Evolutionary conservation across 768 basidiomycete species (phyloP).

Genomic region (Suillus ampliporus): DNA sequence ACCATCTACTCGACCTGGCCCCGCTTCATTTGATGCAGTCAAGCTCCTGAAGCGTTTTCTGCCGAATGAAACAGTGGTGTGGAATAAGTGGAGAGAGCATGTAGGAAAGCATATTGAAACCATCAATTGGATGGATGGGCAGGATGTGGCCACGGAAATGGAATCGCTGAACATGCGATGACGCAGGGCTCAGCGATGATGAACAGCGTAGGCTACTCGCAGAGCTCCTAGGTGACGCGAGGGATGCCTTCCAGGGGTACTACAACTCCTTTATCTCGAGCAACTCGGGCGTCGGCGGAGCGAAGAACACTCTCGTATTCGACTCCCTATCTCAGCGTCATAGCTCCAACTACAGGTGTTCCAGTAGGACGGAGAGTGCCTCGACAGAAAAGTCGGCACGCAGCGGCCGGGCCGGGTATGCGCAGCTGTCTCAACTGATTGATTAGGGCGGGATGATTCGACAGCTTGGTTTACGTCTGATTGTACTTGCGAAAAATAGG

Average conservation of each 20-base stretch:
- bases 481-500: too few species aligned
- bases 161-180: constrained; percentile 11
- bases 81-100: constrained; percentile 28
- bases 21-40: constrained; percentile 7
- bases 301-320: not conserved
- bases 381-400: too few species aligned
- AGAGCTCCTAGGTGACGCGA: constrained; percentile 21
- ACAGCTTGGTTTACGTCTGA: not conserved
- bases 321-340: too few species aligned
- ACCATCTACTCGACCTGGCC: not conserved
- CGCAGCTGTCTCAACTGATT: not conserved
- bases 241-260: constrained; percentile 24
- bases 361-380: not conserved
- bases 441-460: not conserved
- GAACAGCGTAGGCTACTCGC: constrained; percentile 17
- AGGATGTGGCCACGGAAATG: not conserved
- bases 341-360: too few species aligned
- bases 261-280: not conserved
- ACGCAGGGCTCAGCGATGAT: constrained; percentile 9
- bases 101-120: constrained; percentile 18
- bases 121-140: not conserved
- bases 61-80: constrained; percentile 23
- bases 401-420: too few species aligned
- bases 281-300: not conserved
- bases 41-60: constrained; percentile 24